These are phyloP conservation scores for Tulasnella sp. DNA, from an alignment of 768 basidiomycete genomes.

Conservation along the genomic window DNA sequence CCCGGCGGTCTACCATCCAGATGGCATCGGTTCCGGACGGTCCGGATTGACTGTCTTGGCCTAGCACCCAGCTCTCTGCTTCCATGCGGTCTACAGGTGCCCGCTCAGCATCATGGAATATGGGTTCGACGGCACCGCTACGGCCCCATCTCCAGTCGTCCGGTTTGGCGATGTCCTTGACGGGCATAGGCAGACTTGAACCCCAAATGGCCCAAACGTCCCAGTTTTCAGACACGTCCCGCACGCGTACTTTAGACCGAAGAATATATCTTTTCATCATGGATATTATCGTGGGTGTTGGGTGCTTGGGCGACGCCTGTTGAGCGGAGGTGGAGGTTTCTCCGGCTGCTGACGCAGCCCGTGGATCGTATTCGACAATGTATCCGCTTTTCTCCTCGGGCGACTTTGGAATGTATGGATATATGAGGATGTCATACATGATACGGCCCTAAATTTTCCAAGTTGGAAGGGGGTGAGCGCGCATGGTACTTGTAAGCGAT, in stretches of 20 bases:
- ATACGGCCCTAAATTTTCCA: conserved; percentile 70
- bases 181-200: background rate
- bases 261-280: conserved; percentile 80
- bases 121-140: conserved; percentile 74
- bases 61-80: background rate
- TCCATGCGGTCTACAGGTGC: background rate
- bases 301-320: conserved; percentile 11
- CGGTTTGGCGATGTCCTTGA: conserved; percentile 36
- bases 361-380: conserved; percentile 67
- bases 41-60: background rate
- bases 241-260: conserved; percentile 81
- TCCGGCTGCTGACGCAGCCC: conserved; percentile 37
- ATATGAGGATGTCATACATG: conserved; percentile 83
- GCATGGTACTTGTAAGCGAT: background rate
- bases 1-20: conserved; percentile 59
- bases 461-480: background rate
- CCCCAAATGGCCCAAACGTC: conserved; percentile 84
- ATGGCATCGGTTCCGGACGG: conserved; percentile 6
- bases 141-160: conserved; percentile 53
- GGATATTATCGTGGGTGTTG: conserved; percentile 51
- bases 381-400: conserved; percentile 49
- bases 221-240: conserved; percentile 71
- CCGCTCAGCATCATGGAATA: conserved; percentile 48
- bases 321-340: conserved; percentile 31
- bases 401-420: conserved; percentile 43